Percentiles rank a stretch among this genome's conserved stretches.
These are phyloP conservation scores for Zygosaccharomyces rouxii DNA, from an alignment of 805 yeast genomes.

Conservation along the genomic window DNA sequence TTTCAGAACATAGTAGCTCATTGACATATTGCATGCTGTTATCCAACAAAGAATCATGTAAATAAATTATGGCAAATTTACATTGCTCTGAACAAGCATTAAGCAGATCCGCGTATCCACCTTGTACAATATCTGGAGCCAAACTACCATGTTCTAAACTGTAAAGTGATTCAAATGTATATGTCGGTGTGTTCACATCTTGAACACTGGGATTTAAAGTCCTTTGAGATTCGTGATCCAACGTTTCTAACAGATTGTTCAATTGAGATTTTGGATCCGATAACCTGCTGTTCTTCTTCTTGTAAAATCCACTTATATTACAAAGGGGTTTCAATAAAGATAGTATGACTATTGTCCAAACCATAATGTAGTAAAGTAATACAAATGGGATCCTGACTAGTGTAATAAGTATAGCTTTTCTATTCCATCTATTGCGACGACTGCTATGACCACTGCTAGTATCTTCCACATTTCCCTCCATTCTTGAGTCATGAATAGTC, in stretches of 20 bases:
- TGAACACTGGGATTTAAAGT: conserved; percentile 2
- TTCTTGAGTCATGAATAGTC: conserved; percentile 4
- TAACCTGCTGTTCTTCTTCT: conserved; percentile 14
- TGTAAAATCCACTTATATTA: conserved; percentile 23
- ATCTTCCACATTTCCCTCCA: neutral
- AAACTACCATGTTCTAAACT: conserved; percentile 21
- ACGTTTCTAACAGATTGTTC: conserved; percentile 14
- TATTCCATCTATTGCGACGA: conserved; percentile 3
- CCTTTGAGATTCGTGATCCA: conserved; percentile 14
- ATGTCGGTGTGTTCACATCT: conserved; percentile 8
- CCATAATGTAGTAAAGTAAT: conserved; percentile 19
- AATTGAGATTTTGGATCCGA: conserved; percentile 15
- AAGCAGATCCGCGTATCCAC: conserved; percentile 78
- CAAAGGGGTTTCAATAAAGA: conserved; percentile 22
- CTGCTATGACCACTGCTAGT: neutral
- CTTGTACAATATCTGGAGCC: conserved; percentile 39
- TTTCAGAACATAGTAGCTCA: conserved; percentile 49
- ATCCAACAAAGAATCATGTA: conserved; percentile 71
- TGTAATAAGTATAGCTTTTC: conserved; percentile 7
- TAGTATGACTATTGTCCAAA: conserved; percentile 8
- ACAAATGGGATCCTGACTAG: conserved; percentile 17
- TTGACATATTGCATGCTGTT: conserved; percentile 50
- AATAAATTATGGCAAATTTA: conserved; percentile 65
- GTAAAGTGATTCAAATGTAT: conserved; percentile 30
- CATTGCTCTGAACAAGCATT: conserved; percentile 64